Conservation (phyloP, 441 rosid genomes). For the Hypseocharis bilobata region DNA sequence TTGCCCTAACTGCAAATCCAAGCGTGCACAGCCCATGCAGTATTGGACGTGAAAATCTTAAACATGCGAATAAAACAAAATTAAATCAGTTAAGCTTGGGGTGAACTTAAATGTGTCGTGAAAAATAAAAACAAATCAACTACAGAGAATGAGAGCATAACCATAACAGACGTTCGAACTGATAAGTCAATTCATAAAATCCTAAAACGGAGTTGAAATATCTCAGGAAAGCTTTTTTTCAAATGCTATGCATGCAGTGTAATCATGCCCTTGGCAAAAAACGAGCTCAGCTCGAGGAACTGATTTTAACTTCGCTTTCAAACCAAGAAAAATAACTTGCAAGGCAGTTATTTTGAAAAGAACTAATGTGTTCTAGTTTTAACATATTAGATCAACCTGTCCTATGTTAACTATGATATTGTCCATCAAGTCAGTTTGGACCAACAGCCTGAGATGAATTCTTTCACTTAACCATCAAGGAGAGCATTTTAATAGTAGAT, state of each 20-base stretch:
- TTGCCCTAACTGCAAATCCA: conserved; percentile 70
- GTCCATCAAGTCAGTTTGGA: background rate
- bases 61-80: conserved; percentile 15
- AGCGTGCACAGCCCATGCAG: conserved; percentile 85
- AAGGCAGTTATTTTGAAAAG: background rate
- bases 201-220: background rate
- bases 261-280: too few species aligned
- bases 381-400: background rate
- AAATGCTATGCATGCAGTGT: background rate
- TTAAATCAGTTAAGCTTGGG: conserved; percentile 14
- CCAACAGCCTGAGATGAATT: background rate
- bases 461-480: background rate
- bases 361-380: background rate
- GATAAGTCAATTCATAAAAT: background rate
- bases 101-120: background rate
- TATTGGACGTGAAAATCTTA: conserved; percentile 74
- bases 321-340: background rate
- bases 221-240: background rate
- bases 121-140: background rate
- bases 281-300: too few species aligned
- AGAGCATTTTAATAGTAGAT: background rate
- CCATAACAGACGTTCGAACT: background rate
- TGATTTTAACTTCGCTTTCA: background rate
- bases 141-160: background rate
- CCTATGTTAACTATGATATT: background rate